phyloP scores from a whole-genome alignment of 768 basidiomycete species.

The Mrakia hoshinonis region DNA sequence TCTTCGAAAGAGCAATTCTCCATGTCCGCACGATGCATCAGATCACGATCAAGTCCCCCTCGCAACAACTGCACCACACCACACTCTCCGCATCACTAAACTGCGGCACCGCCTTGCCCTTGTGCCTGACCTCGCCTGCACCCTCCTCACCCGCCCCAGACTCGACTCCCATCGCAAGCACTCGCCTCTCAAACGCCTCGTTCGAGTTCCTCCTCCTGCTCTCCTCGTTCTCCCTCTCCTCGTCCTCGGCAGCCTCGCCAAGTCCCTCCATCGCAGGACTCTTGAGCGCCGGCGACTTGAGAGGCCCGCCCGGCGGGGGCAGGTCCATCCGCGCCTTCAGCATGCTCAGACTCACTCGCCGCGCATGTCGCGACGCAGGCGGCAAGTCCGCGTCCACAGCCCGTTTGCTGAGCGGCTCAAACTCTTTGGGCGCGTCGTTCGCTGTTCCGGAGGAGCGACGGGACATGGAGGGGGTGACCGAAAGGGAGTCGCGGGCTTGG shows the following conservation, averaged over 20 bases:
- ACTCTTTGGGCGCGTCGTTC: constrained; percentile 11
- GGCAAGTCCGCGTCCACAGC: constrained; percentile 62
- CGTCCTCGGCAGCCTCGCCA: not conserved
- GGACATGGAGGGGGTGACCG: not conserved
- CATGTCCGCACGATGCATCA: not conserved
- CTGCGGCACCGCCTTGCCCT: constrained; percentile 6
- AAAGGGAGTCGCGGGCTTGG: constrained; percentile 17
- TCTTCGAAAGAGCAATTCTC: no score
- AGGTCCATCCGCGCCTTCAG: constrained; percentile 62
- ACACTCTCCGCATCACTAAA: constrained; percentile 3
- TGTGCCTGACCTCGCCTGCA: not conserved
- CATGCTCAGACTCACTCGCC: constrained; percentile 76
- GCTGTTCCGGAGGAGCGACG: not conserved
- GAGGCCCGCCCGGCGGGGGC: not conserved
- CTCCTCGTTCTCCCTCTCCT: not conserved
- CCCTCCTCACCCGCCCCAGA: not conserved
- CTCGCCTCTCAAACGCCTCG: not conserved
- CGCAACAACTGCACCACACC: constrained; percentile 13
- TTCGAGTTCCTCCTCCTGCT: not conserved
- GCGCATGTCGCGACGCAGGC: constrained; percentile 69
- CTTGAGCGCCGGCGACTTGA: not conserved
- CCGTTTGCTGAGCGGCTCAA: constrained; percentile 40
- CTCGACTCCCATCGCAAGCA: not conserved
- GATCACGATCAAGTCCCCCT: constrained; percentile 17
- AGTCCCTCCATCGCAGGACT: not conserved